Conservation (phyloP, 108 stramenopile species). For the Asterionellopsis glacialis region DNA sequence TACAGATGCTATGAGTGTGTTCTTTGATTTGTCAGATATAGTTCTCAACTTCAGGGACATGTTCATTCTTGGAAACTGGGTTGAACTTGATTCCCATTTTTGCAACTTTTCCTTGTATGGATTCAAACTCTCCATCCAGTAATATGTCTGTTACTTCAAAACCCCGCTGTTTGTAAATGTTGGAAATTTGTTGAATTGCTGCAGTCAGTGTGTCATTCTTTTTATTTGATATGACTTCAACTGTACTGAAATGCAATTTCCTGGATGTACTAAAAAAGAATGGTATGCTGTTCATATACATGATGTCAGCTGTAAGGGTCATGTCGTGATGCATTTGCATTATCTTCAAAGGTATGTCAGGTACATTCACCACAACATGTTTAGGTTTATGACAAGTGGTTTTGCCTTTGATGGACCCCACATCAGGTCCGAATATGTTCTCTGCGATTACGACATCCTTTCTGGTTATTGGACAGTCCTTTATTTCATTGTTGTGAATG, state of each 20-base stretch:
- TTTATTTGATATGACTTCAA: not conserved
- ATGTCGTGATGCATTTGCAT: not conserved
- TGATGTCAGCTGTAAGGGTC: slow-evolving; percentile 18
- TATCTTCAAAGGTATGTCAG: not conserved
- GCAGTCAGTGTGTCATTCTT: not conserved
- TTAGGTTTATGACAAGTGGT: not conserved
- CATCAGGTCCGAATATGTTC: not conserved
- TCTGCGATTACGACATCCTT: not conserved
- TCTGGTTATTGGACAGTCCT: not conserved
- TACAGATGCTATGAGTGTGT: slow-evolving; percentile 19
- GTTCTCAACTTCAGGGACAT: slow-evolving; percentile 19
- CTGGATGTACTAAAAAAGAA: slow-evolving; percentile 27
- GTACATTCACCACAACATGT: not conserved
- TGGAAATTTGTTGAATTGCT: not conserved
- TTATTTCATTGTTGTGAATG: not conserved
- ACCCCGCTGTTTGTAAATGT: slow-evolving; percentile 4
- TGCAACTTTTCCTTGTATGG: not conserved
- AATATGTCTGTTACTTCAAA: slow-evolving; percentile 6
- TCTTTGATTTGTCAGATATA: slow-evolving; percentile 11
- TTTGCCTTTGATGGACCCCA: not conserved
- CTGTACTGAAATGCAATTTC: slow-evolving; percentile 25
- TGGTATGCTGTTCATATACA: slow-evolving; percentile 36
- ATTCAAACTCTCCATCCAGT: slow-evolving; percentile 10
- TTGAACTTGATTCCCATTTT: no score
- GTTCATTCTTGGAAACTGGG: slow-evolving; percentile 13